phyloP scores from a whole-genome alignment of 805 yeast genomes.

The Schwanniomyces sp. region DNA sequence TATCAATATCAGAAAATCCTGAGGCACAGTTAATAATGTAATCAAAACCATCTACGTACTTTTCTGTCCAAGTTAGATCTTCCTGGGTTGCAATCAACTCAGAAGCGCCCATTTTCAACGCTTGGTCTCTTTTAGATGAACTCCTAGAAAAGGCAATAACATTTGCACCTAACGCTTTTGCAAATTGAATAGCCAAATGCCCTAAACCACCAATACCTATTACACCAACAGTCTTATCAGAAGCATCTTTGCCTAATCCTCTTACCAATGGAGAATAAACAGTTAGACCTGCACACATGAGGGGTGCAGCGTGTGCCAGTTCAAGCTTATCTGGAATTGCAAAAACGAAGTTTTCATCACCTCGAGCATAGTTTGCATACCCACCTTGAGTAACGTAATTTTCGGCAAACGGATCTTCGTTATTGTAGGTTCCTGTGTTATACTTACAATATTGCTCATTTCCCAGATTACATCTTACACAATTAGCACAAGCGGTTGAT shows the following conservation, averaged over 20 bases:
- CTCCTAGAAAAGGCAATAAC: conserved; percentile 46
- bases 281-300: conserved; percentile 58
- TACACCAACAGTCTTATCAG: conserved; percentile 47
- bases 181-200: conserved; percentile 58
- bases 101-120: conserved; percentile 30
- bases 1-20: not conserved
- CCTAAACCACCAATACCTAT: conserved; percentile 71
- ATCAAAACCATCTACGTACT: conserved; percentile 41
- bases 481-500: conserved; percentile 56
- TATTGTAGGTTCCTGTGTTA: conserved; percentile 51
- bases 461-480: conserved; percentile 47
- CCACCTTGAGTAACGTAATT: conserved; percentile 46
- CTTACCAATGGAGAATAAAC: conserved; percentile 51
- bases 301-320: conserved; percentile 48
- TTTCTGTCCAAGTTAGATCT: conserved; percentile 39
- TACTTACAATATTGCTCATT: conserved; percentile 50
- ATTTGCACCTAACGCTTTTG: conserved; percentile 64
- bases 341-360: conserved; percentile 44
- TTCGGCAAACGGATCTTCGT: conserved; percentile 30
- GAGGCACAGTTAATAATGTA: conserved; percentile 54
- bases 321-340: conserved; percentile 47
- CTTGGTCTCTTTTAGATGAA: conserved; percentile 27
- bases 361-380: conserved; percentile 48
- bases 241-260: conserved; percentile 30
- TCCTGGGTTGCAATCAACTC: conserved; percentile 51